Percentiles rank a stretch among this genome's conserved stretches.
These are phyloP conservation scores for Boletales sp. DNA, from an alignment of 768 basidiomycete genomes.

Conservation along the genomic window DNA sequence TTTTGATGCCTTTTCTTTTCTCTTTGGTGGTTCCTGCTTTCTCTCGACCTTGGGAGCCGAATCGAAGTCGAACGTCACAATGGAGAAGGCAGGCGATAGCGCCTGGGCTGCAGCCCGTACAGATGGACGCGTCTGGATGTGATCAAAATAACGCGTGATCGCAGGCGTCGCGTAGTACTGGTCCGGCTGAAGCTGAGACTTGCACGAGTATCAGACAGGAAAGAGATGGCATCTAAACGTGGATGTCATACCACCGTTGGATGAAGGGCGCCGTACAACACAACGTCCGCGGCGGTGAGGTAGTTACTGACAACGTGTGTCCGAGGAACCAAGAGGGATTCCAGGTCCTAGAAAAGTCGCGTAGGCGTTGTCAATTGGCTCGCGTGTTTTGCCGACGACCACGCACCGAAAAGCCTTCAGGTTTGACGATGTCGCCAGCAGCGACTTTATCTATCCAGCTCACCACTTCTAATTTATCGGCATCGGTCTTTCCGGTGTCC, in stretches of 20 bases:
- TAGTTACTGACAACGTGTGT: conserved; percentile 86
- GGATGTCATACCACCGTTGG: conserved; percentile 62
- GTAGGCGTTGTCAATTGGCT: background rate
- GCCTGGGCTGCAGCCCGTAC: conserved; percentile 57
- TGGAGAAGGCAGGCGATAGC: conserved; percentile 49
- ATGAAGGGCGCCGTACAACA: conserved; percentile 86
- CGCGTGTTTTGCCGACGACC: background rate
- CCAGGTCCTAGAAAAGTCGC: conserved; percentile 53
- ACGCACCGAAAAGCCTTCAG: conserved; percentile 49
- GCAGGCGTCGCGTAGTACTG: conserved; percentile 79
- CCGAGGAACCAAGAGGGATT: conserved; percentile 64
- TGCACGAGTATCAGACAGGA: conserved; percentile 11
- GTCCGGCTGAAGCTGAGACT: conserved; percentile 69
- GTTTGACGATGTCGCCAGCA: conserved; percentile 44
- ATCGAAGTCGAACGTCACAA: conserved; percentile 68
- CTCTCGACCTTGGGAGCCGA: conserved; percentile 73
- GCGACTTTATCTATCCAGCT: conserved; percentile 69
- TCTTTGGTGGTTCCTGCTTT: conserved; percentile 69
- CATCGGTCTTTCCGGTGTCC: conserved; percentile 52
- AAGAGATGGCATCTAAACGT: background rate
- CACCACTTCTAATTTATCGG: conserved; percentile 60
- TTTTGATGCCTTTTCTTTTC: conserved; percentile 61
- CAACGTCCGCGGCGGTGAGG: conserved; percentile 86
- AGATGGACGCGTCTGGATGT: conserved; percentile 72
- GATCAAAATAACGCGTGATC: conserved; percentile 91